A percentile compares a stretch with the other conserved stretches of the same genome.
phyloP scores from a whole-genome alignment of 2,329 filamentous ascomycete genomes.

The Hymenoscyphus albidus region DNA sequence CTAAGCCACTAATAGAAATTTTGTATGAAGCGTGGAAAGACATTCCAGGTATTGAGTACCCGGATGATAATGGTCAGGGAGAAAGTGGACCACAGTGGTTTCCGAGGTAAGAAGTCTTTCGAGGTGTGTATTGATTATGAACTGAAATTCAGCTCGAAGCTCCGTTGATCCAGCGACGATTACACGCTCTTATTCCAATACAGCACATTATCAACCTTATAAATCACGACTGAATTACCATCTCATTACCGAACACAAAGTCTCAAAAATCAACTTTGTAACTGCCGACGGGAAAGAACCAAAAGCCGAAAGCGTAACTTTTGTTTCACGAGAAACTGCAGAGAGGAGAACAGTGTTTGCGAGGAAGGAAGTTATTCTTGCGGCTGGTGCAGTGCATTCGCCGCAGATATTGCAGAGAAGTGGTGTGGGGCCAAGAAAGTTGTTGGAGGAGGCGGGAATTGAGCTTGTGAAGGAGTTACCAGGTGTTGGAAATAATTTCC shows the following conservation, averaged over 20 bases:
- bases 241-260: slow-evolving; percentile 5
- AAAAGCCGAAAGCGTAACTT: not conserved
- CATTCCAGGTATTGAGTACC: not conserved
- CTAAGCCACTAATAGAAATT: not conserved
- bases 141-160: not conserved
- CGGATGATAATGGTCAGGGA: not conserved
- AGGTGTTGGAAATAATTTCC: slow-evolving; percentile 57
- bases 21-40: slow-evolving; percentile 3
- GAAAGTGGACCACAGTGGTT: not conserved
- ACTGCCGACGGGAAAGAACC: not conserved
- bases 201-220: not conserved
- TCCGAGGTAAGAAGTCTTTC: not conserved
- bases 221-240: not conserved
- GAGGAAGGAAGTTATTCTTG: slow-evolving; percentile 43
- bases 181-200: not conserved
- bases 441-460: slow-evolving; percentile 42
- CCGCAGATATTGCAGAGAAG: slow-evolving; percentile 44
- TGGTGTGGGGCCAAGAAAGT: slow-evolving; percentile 39
- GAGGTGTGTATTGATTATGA: not conserved
- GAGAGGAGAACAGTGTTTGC: not conserved
- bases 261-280: slow-evolving; percentile 7
- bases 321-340: not conserved
- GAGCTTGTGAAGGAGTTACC: slow-evolving; percentile 51
- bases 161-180: not conserved
- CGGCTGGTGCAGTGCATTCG: slow-evolving; percentile 43